Evolutionary conservation across 1,284 basidiomycete species (phyloP).

Genomic region (Moniliella sp.): DNA sequence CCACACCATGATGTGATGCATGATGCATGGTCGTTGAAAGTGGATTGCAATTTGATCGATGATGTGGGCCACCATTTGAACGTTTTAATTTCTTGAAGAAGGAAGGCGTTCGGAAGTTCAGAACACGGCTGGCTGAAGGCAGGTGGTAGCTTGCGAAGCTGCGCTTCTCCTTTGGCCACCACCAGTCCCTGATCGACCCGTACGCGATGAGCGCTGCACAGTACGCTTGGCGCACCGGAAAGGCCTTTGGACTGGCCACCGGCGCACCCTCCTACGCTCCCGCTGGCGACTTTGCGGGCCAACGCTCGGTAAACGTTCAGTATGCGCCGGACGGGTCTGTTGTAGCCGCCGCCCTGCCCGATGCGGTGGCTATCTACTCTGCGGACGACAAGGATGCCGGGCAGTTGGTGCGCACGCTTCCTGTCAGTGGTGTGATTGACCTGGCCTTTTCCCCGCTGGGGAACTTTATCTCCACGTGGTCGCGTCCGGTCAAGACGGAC

Average conservation of each 20-base stretch:
- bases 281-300: conserved; percentile 48
- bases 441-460: conserved; percentile 76
- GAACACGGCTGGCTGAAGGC: too few relatives aligned
- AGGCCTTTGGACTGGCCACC: conserved; percentile 62
- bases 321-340: conserved; percentile 73
- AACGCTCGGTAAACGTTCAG: conserved; percentile 56
- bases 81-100: too few relatives aligned
- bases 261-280: conserved; percentile 56
- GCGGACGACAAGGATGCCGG: too few relatives aligned
- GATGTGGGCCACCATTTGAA: too few relatives aligned
- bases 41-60: too few relatives aligned
- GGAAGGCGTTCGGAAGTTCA: too few relatives aligned
- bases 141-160: too few relatives aligned
- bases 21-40: too few relatives aligned
- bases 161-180: too few relatives aligned
- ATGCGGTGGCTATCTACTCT: conserved; percentile 61
- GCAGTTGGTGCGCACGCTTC: conserved; percentile 46
- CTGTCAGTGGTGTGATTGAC: conserved; percentile 53
- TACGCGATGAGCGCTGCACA: too few relatives aligned
- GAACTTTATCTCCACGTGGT: conserved; percentile 79
- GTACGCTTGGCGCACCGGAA: conserved; percentile 56
- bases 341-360: conserved; percentile 60
- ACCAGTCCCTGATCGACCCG: too few relatives aligned
- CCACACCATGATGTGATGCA: too few relatives aligned
- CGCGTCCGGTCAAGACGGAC: conserved; percentile 56